A percentile compares a stretch with the other conserved stretches of the same genome.
These are phyloP conservation scores for Trapa incisa DNA, from an alignment of 345 rosid genomes.

Conservation along the genomic window DNA sequence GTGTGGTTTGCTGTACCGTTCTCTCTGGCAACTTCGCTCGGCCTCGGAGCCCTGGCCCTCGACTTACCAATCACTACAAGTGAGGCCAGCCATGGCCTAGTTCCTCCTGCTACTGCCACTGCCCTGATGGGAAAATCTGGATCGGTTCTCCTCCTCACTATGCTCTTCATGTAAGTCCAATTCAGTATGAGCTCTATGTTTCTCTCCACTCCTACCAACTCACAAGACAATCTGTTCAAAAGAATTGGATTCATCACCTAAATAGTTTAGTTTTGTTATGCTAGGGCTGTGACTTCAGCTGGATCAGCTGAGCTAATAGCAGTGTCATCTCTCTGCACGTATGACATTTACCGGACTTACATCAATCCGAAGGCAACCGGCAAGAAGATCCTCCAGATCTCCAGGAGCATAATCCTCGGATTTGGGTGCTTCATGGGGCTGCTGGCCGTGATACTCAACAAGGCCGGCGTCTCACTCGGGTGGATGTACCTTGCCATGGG, in stretches of 20 bases:
- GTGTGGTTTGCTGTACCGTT: constrained; percentile 97
- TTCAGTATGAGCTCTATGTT: neutral
- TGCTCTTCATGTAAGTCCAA: constrained; percentile 80
- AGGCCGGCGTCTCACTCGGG: constrained; percentile 78
- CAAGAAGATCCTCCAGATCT: constrained; percentile 51
- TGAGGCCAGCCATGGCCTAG: constrained; percentile 76
- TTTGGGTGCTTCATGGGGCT: constrained; percentile 96
- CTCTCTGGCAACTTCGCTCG: constrained; percentile 87
- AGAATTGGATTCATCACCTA: too few relatives aligned
- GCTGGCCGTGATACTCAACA: constrained; percentile 72
- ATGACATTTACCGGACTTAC: constrained; percentile 79
- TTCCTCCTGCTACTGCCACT: constrained; percentile 87
- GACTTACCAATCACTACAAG: constrained; percentile 58
- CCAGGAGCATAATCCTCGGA: constrained; percentile 57
- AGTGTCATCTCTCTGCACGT: constrained; percentile 80
- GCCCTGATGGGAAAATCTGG: constrained; percentile 96
- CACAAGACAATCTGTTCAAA: too few relatives aligned
- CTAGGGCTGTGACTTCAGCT: constrained; percentile 95
- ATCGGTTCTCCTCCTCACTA: constrained; percentile 74
- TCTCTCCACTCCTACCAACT: neutral
- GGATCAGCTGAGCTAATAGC: constrained; percentile 87
- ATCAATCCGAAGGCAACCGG: constrained; percentile 75
- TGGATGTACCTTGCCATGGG: constrained; percentile 99
- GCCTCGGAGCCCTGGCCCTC: constrained; percentile 84
- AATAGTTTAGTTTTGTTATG: neutral